phyloP scores from a whole-genome alignment of 2,329 filamentous ascomycete species.

The Alternaria triticina region DNA sequence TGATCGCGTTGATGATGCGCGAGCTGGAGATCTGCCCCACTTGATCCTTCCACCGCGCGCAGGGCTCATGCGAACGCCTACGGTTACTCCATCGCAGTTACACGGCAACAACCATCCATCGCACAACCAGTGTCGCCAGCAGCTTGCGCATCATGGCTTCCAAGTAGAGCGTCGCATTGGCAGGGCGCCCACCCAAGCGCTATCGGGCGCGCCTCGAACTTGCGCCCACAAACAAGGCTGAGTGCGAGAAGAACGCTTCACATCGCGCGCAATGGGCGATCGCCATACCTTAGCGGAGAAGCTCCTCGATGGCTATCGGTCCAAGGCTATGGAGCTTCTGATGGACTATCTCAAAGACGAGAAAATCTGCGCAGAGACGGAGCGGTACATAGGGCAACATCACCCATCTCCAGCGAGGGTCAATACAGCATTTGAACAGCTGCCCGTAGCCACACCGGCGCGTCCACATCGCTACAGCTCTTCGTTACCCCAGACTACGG shows the following conservation, averaged over 20 bases:
- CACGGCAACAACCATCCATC: background rate
- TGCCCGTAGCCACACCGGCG: too few relatives aligned
- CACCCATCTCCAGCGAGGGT: too few relatives aligned
- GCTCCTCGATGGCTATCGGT: too few relatives aligned
- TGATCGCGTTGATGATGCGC: background rate
- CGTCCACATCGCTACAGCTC: too few relatives aligned
- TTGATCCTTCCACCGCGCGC: background rate
- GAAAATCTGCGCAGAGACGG: too few relatives aligned
- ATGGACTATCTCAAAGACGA: too few relatives aligned
- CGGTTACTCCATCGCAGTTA: background rate
- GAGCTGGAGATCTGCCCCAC: background rate
- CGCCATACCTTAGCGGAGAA: background rate
- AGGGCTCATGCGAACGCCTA: background rate
- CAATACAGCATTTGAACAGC: too few relatives aligned
- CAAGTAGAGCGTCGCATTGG: background rate
- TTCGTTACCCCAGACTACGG: too few relatives aligned
- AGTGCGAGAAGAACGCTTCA: background rate
- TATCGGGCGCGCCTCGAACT: background rate
- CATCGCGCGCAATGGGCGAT: background rate
- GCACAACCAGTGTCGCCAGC: background rate
- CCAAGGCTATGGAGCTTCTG: too few relatives aligned
- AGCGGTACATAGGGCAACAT: too few relatives aligned
- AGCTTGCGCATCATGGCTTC: background rate
- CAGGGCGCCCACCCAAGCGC: background rate
- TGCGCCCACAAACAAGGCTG: background rate